Evolutionary conservation across 1,284 basidiomycete species (phyloP).

Genomic region (Fomitopsis schrenkii): DNA sequence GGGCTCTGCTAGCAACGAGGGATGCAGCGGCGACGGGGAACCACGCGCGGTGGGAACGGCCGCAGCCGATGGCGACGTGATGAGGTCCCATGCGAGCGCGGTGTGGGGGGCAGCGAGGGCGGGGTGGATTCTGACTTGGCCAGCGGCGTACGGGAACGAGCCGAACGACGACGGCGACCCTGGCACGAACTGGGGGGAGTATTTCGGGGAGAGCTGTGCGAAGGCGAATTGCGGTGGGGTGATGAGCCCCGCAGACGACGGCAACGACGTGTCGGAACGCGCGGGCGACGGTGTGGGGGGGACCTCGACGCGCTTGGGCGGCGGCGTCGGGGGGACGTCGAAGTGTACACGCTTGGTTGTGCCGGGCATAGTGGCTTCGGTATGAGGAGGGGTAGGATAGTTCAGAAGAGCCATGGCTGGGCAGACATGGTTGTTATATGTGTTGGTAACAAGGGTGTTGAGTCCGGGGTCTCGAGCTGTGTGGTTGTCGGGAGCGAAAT

Average conservation of each 20-base stretch:
- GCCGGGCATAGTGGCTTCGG: neutral
- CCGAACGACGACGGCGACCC: neutral
- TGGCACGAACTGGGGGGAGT: neutral
- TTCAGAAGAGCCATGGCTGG: neutral
- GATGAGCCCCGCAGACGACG: slow-evolving; percentile 5
- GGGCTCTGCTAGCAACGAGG: slow-evolving; percentile 6
- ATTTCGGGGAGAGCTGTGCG: neutral
- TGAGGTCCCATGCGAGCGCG: slow-evolving; percentile 6
- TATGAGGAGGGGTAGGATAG: neutral
- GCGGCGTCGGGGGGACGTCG: slow-evolving; percentile 9
- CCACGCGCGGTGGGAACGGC: neutral
- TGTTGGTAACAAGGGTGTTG: neutral
- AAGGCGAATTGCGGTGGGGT: slow-evolving; percentile 6
- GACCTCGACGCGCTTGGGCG: slow-evolving; percentile 4
- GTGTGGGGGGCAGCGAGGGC: slow-evolving; percentile 3
- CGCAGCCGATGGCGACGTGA: neutral
- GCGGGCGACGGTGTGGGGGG: slow-evolving; percentile 8
- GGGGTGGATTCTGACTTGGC: slow-evolving; percentile 4
- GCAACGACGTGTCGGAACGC: slow-evolving; percentile 3
- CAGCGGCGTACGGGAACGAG: slow-evolving; percentile 3
- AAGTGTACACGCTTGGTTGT: slow-evolving; percentile 8
- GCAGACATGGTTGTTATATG: neutral
- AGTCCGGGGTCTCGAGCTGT: neutral
- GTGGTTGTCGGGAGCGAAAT: neutral
- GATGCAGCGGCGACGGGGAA: neutral